phyloP scores from a whole-genome alignment of 495 filamentous ascomycete genomes.

The Aspergillus ellipticus region DNA sequence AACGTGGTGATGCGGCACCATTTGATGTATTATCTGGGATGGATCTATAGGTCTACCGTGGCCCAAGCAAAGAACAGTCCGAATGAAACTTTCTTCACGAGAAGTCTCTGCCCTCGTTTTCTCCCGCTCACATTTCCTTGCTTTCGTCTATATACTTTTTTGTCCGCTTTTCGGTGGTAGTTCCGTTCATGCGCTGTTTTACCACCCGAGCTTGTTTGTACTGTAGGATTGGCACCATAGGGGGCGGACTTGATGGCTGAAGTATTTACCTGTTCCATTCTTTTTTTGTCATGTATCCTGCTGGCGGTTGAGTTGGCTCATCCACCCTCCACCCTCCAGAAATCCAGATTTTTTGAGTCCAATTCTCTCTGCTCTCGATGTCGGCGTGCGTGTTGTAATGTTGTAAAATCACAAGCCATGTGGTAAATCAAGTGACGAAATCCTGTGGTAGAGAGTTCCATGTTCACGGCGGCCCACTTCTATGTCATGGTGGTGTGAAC shows the following conservation, averaged over 20 bases:
- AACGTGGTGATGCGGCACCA: background rate
- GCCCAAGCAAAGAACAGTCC: constrained; percentile 3
- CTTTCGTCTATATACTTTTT: constrained; percentile 9
- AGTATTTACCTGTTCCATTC: background rate
- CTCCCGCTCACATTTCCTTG: constrained; percentile 6
- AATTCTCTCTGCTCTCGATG: background rate
- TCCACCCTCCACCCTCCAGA: background rate
- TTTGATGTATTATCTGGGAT: background rate
- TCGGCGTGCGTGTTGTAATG: background rate
- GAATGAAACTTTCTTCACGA: constrained; percentile 12
- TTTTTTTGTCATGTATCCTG: background rate
- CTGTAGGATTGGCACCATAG: constrained; percentile 14
- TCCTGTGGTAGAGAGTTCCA: too few relatives aligned
- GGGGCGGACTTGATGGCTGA: constrained; percentile 6
- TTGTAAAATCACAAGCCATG: too few relatives aligned
- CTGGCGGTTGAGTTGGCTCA: background rate
- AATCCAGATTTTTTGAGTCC: background rate
- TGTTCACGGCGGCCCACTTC: too few relatives aligned
- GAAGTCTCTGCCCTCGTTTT: constrained; percentile 13
- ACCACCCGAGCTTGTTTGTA: constrained; percentile 20
- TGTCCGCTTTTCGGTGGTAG: constrained; percentile 4
- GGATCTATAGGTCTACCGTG: background rate
- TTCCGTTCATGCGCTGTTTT: constrained; percentile 14
- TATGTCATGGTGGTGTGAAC: too few relatives aligned
- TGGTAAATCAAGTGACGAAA: background rate